Percentiles rank a stretch among this genome's conserved stretches.
Conservation (phyloP, 176 grass and related monocot genomes). For the Panicum miliaceum region DNA sequence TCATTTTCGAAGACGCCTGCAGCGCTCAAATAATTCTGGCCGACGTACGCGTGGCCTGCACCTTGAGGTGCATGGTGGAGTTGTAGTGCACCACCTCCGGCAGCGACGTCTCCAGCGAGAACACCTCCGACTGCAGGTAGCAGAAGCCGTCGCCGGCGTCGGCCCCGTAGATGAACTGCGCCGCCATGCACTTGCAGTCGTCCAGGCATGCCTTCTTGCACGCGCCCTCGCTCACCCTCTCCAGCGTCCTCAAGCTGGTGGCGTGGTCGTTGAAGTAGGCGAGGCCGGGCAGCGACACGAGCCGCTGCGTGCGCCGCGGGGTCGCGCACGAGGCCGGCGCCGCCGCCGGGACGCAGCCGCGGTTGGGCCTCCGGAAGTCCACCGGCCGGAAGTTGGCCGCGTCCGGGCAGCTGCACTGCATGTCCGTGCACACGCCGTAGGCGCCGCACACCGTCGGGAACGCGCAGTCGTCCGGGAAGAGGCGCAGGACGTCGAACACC, state of each 20-base stretch:
- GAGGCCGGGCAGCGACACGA: constrained; percentile 37
- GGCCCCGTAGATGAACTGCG: constrained; percentile 46
- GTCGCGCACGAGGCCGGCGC: constrained; percentile 1
- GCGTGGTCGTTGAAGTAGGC: constrained; percentile 47
- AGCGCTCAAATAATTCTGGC: not conserved
- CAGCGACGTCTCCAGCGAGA: constrained; percentile 47
- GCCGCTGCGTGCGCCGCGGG: not conserved
- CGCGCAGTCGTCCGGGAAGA: constrained; percentile 46
- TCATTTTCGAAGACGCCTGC: not conserved
- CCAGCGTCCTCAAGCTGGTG: constrained; percentile 35
- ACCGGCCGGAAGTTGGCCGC: constrained; percentile 48
- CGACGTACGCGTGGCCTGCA: not conserved
- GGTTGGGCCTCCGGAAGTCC: constrained; percentile 45
- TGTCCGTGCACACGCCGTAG: constrained; percentile 57
- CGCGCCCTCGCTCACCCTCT: constrained; percentile 42
- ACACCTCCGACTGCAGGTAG: constrained; percentile 54
- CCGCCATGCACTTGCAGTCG: constrained; percentile 48
- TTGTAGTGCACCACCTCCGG: constrained; percentile 44
- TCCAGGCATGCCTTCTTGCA: constrained; percentile 53
- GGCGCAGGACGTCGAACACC: constrained; percentile 36
- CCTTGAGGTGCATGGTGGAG: constrained; percentile 48
- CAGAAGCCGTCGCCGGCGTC: constrained; percentile 39
- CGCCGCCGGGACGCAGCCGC: constrained; percentile 44
- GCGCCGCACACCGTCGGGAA: constrained; percentile 57
- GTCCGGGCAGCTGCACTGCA: constrained; percentile 63